Percentiles rank a stretch among this genome's conserved stretches.
phyloP scores from a whole-genome alignment of 306 rosid species.

The Rosa lucieae region DNA sequence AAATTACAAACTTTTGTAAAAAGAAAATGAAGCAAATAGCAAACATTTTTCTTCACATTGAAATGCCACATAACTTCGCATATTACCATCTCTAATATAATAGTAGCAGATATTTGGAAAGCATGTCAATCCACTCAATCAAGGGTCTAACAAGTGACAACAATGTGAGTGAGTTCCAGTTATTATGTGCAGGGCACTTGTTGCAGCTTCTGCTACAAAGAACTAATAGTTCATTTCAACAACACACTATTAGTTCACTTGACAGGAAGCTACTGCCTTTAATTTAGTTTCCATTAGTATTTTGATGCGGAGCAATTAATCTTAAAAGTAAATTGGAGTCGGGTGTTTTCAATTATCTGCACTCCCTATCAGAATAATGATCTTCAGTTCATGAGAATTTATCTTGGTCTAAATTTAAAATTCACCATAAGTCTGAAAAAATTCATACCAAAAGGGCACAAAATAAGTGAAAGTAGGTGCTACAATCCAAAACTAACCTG shows the following conservation, averaged over 20 bases:
- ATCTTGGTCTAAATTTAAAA: background rate
- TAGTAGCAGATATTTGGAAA: background rate
- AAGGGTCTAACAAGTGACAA: background rate
- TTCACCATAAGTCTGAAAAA: background rate
- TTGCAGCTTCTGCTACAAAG: background rate
- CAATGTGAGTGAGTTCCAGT: background rate
- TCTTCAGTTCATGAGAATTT: background rate
- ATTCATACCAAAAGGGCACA: background rate
- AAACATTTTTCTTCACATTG: background rate
- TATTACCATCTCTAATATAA: background rate
- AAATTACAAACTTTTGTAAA: background rate
- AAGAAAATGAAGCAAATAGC: background rate
- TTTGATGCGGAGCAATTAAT: background rate
- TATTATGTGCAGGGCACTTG: background rate
- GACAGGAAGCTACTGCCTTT: background rate
- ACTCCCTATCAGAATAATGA: background rate
- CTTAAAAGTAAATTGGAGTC: background rate
- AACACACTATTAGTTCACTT: background rate
- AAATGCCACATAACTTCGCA: background rate
- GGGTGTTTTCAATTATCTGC: background rate
- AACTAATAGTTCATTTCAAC: background rate
- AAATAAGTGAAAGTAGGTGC: background rate
- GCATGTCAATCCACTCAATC: background rate
- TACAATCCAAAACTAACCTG: background rate
- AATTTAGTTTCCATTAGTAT: background rate